Conservation (phyloP, 768 basidiomycete species). For the Plicaturopsis crispa region DNA sequence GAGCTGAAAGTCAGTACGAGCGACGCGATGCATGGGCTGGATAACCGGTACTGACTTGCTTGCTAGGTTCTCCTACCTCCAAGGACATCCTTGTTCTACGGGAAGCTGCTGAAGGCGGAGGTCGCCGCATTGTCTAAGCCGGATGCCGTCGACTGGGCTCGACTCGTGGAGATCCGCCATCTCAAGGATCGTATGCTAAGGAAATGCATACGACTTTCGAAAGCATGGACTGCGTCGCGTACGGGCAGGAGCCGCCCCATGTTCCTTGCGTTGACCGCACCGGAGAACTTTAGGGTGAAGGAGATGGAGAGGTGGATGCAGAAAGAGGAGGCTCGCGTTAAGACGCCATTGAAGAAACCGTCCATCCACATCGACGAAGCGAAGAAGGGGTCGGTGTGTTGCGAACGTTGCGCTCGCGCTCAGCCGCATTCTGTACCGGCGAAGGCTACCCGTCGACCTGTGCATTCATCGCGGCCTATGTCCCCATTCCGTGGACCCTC, state of each 20-base stretch:
- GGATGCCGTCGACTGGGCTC: constrained; percentile 52
- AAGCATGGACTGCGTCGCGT: constrained; percentile 30
- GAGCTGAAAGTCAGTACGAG: constrained; percentile 52
- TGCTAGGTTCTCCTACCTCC: constrained; percentile 62
- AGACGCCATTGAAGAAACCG: constrained; percentile 14
- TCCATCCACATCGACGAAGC: not conserved
- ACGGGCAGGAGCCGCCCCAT: constrained; percentile 28
- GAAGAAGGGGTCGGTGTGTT: constrained; percentile 6
- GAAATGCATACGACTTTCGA: constrained; percentile 63
- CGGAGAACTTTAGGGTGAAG: constrained; percentile 65
- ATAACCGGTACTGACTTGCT: too few species aligned
- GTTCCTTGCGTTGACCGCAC: constrained; percentile 63
- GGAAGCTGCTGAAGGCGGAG: constrained; percentile 58
- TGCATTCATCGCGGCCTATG: not conserved
- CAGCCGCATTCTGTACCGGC: not conserved
- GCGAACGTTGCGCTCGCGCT: not conserved
- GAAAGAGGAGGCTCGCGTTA: constrained; percentile 39
- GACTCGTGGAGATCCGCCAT: constrained; percentile 66
- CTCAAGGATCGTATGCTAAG: constrained; percentile 80
- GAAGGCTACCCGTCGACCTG: not conserved
- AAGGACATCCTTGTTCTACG: constrained; percentile 56
- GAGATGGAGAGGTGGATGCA: constrained; percentile 78
- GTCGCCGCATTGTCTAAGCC: constrained; percentile 52
- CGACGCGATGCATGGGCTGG: too few species aligned
- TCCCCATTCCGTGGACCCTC: not conserved